phyloP scores from a whole-genome alignment of 2,329 filamentous ascomycete species.

The Eutypa lata region DNA sequence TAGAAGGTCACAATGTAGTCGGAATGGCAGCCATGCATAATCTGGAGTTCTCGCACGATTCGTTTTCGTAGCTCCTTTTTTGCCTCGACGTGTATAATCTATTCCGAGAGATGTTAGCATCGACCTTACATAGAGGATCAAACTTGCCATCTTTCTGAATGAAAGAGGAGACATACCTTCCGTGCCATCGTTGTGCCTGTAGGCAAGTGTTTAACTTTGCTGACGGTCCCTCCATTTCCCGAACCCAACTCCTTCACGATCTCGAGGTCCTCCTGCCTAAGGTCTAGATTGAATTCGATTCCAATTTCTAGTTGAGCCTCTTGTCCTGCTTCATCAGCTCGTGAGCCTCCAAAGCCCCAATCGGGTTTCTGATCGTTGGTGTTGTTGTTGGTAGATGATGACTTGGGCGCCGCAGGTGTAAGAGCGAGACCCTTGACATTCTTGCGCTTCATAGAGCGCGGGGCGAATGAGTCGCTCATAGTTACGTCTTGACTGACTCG shows the following conservation, averaged over 20 bases:
- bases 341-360: constrained; percentile 31
- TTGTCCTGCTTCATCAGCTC: constrained; percentile 51
- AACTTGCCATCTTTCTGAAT: too few species aligned
- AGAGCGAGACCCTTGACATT: constrained; percentile 96
- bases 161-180: constrained; percentile 62
- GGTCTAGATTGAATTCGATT: constrained; percentile 91
- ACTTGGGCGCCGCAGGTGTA: constrained; percentile 72
- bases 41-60: constrained; percentile 94
- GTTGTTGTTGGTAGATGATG: constrained; percentile 66
- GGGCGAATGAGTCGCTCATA: constrained; percentile 63
- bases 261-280: constrained; percentile 87
- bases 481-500: background rate
- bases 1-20: constrained; percentile 98
- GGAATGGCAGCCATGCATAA: constrained; percentile 97
- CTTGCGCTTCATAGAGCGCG: constrained; percentile 94
- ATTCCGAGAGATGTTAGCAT: constrained; percentile 1
- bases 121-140: background rate
- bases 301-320: constrained; percentile 82
- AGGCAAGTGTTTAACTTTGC: constrained; percentile 92
- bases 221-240: constrained; percentile 96
- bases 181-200: constrained; percentile 96
- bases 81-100: constrained; percentile 97
- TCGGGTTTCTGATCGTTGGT: constrained; percentile 56
- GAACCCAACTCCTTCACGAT: constrained; percentile 92
- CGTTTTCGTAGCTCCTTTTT: constrained; percentile 96